These are phyloP conservation scores for Bipolaris oryzae DNA, from an alignment of 2,329 filamentous ascomycete genomes.

Conservation along the genomic window DNA sequence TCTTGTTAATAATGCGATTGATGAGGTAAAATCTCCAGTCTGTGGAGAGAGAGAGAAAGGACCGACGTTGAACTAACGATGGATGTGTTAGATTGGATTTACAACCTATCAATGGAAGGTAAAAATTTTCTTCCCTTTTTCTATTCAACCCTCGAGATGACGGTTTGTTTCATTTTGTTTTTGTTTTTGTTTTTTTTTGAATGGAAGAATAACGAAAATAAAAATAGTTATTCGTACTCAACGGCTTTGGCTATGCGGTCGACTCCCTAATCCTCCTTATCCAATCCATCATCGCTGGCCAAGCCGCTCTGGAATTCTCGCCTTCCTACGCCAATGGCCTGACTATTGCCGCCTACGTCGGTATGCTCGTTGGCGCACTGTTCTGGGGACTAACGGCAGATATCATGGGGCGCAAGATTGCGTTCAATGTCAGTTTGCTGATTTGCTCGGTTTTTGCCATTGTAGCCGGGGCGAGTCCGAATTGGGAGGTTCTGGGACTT, in stretches of 20 bases:
- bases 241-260: conserved; percentile 66
- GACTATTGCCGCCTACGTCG: conserved; percentile 66
- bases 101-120: conserved; percentile 49
- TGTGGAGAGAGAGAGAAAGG: no score
- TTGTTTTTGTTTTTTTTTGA: no score
- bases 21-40: conserved; percentile 6
- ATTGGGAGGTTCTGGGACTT: conserved; percentile 67
- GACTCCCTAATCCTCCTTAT: conserved; percentile 64
- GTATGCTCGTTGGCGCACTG: conserved; percentile 63
- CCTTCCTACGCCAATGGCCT: conserved; percentile 62
- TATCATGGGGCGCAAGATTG: conserved; percentile 69
- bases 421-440: conserved; percentile 71
- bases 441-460: conserved; percentile 67
- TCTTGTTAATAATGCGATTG: conserved; percentile 65
- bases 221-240: conserved; percentile 59
- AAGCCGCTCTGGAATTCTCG: conserved; percentile 65
- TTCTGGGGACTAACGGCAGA: conserved; percentile 74
- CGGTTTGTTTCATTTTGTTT: no score
- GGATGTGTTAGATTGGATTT: conserved; percentile 5
- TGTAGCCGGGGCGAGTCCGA: conserved; percentile 69
- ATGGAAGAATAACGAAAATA: not conserved
- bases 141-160: no score
- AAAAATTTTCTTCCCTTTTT: conserved; percentile 28
- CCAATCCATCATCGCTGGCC: conserved; percentile 66
- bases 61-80: no score